These are phyloP conservation scores for Rhizomucor pusillus DNA, from an alignment of 371 early-diverging fungal genomes.

Conservation along the genomic window DNA sequence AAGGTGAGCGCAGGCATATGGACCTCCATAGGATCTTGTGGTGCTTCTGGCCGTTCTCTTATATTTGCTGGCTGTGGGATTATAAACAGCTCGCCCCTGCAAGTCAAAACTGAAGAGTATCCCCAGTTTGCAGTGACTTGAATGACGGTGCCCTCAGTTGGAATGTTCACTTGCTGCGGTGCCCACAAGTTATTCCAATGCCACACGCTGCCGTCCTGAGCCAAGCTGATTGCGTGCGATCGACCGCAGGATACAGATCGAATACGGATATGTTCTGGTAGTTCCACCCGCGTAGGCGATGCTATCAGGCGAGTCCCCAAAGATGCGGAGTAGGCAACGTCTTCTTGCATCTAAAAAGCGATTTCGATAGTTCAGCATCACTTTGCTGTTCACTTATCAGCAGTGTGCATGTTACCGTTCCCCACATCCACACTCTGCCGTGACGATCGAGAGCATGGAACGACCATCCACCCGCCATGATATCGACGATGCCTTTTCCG, in stretches of 20 bases:
- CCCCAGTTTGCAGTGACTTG: constrained; percentile 39
- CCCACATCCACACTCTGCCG: constrained; percentile 48
- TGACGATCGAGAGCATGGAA: constrained; percentile 42
- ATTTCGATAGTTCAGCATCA: neutral
- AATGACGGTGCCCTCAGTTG: constrained; percentile 7
- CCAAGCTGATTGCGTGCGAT: constrained; percentile 39
- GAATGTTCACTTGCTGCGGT: constrained; percentile 19
- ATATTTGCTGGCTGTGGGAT: constrained; percentile 23
- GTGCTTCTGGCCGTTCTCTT: neutral
- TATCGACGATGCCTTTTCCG: constrained; percentile 38
- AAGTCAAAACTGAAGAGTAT: constrained; percentile 26
- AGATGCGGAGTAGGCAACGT: neutral
- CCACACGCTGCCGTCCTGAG: constrained; percentile 27
- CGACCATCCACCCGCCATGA: constrained; percentile 46
- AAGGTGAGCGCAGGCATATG: constrained; percentile 4
- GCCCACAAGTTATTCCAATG: constrained; percentile 35
- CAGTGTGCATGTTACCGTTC: constrained; percentile 27
- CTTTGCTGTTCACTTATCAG: neutral
- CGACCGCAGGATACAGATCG: constrained; percentile 29
- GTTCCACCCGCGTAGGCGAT: constrained; percentile 9
- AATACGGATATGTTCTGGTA: constrained; percentile 11
- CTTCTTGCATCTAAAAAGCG: constrained; percentile 6
- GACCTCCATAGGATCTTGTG: constrained; percentile 1
- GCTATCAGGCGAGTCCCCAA: constrained; percentile 8
- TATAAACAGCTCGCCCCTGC: constrained; percentile 19